These are phyloP conservation scores for Rhizopogon vulgaris DNA, from an alignment of 768 basidiomycete genomes.

Conservation along the genomic window DNA sequence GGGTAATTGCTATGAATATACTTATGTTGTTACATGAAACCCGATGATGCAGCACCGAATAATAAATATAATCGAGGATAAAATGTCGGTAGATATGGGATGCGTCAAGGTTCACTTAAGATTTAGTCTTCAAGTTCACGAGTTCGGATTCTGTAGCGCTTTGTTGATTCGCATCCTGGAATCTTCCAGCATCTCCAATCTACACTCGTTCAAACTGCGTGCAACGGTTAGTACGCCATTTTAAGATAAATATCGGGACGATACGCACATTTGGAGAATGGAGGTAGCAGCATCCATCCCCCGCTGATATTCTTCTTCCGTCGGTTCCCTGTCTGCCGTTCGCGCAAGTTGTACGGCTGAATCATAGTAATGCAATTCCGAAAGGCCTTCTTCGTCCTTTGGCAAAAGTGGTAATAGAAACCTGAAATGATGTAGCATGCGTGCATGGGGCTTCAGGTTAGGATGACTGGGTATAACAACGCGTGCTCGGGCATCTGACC, in stretches of 20 bases:
- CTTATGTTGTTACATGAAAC: too few species aligned
- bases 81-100: neutral
- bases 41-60: too few species aligned
- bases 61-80: neutral
- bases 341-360: constrained; percentile 69
- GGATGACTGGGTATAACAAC: constrained; percentile 71
- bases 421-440: constrained; percentile 78
- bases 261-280: constrained; percentile 54
- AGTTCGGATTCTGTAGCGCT: neutral
- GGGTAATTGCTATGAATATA: neutral
- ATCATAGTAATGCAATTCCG: constrained; percentile 71
- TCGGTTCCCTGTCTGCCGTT: constrained; percentile 51
- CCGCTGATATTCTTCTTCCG: constrained; percentile 58
- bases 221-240: neutral
- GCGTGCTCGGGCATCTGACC: constrained; percentile 60
- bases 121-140: neutral
- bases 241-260: neutral
- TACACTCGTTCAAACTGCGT: constrained; percentile 55
- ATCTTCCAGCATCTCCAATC: constrained; percentile 56
- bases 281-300: constrained; percentile 58
- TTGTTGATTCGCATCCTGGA: constrained; percentile 40
- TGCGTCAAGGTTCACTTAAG: neutral
- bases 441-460: constrained; percentile 58
- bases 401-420: constrained; percentile 61
- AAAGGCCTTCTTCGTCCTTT: constrained; percentile 57